Evolutionary conservation across 2,329 filamentous ascomycete species (phyloP), one percentile per base, ranked within the genome.

Genomic region (Fusarium sp.): DNA sequence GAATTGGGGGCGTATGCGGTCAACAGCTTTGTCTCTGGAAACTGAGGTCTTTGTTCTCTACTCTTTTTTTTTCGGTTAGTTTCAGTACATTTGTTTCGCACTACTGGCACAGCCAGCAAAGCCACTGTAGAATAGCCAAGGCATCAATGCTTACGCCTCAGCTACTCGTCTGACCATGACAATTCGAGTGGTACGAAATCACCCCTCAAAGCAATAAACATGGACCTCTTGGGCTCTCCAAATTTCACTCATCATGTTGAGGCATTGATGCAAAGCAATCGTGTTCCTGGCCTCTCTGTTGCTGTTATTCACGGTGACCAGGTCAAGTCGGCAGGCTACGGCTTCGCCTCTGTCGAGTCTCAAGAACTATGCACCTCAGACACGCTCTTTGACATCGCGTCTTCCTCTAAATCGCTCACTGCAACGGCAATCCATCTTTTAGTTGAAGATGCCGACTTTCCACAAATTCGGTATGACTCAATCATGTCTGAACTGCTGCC

Each of bases 321-420:
- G 3, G 22, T 50, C 9, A 22, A 26, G 14, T 70, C 67, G 6
- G 4, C 10, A 7, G 67, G 47, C 5, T 70, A 44, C 38, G 65
- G 66, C 5, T n/a, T 33, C 13, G 41, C 67, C 0, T 70, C 60
- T 16, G 11, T 33, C 8, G 6, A 20, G 39, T n/a, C 48, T 2
- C 28, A 60, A 11, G 2, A 24, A 3, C 42, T 42, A 14, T 70
- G 65, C 53, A 65, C 53, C 6, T 13, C 47, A 20, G 60, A 70
- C n/a, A 70, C 60, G 3, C 24, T 70, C 2, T 70, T 70, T 3
- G 65, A 70, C 22, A 65, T 70, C 28, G 67, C 65, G 15, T 70
- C 65, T 1, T 70, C 53, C 1, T 70, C 67, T 1, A 70, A 70
- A 14, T 56, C 65, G 2, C 50, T 70, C 5, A 65, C 65, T 1